A percentile compares a stretch with the other conserved stretches of the same genome.
Evolutionary conservation across 1,284 basidiomycete species (phyloP).

Genomic region (Ceratorhiza oryzae-sativae): DNA sequence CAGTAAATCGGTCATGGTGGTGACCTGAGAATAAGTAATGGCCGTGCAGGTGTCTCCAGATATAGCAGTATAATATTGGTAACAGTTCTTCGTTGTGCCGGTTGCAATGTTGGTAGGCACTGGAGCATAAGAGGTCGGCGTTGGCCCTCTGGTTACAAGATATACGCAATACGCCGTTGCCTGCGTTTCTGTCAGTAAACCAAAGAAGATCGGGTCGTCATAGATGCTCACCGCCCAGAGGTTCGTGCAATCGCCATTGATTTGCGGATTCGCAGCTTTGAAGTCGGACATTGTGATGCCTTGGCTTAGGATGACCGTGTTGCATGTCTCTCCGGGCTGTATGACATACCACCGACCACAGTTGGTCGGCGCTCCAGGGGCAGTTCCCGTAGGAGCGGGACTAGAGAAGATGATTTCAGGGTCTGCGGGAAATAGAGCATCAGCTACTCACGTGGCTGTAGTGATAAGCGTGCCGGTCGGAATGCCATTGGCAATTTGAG

Average conservation of each 20-base stretch:
- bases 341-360: constrained; percentile 8
- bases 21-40: constrained; percentile 1
- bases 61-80: constrained; percentile 4
- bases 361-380: constrained; percentile 9
- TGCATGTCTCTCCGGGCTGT: constrained; percentile 12
- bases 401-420: constrained; percentile 5
- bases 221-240: not conserved
- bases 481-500: not conserved
- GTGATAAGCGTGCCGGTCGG: constrained; percentile 12
- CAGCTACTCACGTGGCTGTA: not conserved
- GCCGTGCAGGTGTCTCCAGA: constrained; percentile 10
- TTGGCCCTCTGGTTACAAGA: not conserved
- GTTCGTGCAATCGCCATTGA: constrained; percentile 10
- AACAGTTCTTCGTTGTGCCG: constrained; percentile 19
- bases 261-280: not conserved
- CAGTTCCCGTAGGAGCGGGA: constrained; percentile 6
- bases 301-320: constrained; percentile 14
- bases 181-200: not conserved
- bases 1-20: not conserved
- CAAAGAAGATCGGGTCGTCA: too few relatives aligned
- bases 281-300: constrained; percentile 14
- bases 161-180: constrained; percentile 21
- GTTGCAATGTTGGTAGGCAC: not conserved
- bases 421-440: not conserved
- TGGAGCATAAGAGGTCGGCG: not conserved